Percentiles rank a stretch among this genome's conserved stretches.
Evolutionary conservation across 179 eudicot genomes (phyloP).

Genomic region (Spinacia oleracea): DNA sequence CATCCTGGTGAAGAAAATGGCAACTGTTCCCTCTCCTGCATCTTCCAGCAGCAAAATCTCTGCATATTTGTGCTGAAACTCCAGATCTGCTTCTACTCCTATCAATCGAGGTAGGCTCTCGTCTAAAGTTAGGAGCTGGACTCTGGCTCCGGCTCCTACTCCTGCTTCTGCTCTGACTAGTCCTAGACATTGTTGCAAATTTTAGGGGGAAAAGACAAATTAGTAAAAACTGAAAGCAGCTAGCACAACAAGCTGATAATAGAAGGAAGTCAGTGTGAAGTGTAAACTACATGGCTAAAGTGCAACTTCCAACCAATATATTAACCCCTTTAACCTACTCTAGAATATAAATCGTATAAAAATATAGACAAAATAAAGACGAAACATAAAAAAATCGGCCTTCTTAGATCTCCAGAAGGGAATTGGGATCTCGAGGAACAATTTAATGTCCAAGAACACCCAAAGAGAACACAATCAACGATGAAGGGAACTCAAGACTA

Average conservation of each 20-base stretch:
- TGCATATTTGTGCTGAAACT: constrained; percentile 33
- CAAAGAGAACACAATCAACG: not conserved
- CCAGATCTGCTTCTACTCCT: constrained; percentile 40
- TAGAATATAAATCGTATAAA: not conserved
- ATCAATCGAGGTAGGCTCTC: constrained; percentile 33
- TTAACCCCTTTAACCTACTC: not conserved
- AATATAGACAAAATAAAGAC: not conserved
- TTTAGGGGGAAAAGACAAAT: not conserved
- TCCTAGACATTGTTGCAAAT: constrained; percentile 17
- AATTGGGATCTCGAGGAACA: not conserved
- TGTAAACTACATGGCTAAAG: not conserved
- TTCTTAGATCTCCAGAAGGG: not conserved
- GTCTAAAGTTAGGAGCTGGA: constrained; percentile 37
- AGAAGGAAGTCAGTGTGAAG: not conserved
- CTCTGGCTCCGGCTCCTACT: constrained; percentile 47
- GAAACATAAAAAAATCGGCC: not conserved
- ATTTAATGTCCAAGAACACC: not conserved
- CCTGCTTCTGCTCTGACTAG: constrained; percentile 33
- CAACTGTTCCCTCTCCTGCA: constrained; percentile 46
- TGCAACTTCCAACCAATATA: not conserved
- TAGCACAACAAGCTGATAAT: not conserved
- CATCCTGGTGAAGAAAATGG: constrained; percentile 43
- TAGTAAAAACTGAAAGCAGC: not conserved
- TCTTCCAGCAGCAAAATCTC: constrained; percentile 50
- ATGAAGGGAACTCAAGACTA: not conserved